phyloP scores from a whole-genome alignment of 1,284 basidiomycete genomes.

The Agaricales sp. region DNA sequence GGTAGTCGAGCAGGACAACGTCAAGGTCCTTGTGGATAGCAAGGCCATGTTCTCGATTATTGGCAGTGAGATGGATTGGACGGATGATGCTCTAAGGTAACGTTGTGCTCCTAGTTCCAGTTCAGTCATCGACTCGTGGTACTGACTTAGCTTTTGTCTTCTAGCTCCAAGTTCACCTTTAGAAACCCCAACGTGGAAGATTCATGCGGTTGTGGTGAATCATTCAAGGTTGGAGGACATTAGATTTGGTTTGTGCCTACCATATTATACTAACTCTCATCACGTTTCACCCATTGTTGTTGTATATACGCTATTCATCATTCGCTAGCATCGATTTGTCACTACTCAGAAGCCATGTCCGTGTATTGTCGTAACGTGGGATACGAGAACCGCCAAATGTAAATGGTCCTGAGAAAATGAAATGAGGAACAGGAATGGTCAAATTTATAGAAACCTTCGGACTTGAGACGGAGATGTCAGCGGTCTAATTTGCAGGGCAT shows the following conservation, averaged over 20 bases:
- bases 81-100: conserved; percentile 81
- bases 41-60: conserved; percentile 98
- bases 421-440: too few relatives aligned
- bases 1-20: conserved; percentile 92
- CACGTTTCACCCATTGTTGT: too few relatives aligned
- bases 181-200: conserved; percentile 87
- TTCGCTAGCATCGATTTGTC: too few relatives aligned
- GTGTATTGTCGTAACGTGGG: too few relatives aligned
- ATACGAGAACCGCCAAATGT: too few relatives aligned
- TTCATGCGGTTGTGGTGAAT: conserved; percentile 92
- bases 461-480: too few relatives aligned
- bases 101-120: background rate
- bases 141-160: background rate
- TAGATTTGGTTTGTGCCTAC: conserved; percentile 9
- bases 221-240: conserved; percentile 50
- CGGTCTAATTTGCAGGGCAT: too few relatives aligned
- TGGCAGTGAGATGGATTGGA: conserved; percentile 98
- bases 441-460: too few relatives aligned
- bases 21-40: conserved; percentile 90
- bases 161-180: conserved; percentile 85
- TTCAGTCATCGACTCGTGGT: conserved; percentile 7
- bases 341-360: too few relatives aligned
- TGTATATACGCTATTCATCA: too few relatives aligned
- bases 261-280: background rate
- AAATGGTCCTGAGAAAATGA: too few relatives aligned